phyloP scores from a whole-genome alignment of 2,329 filamentous ascomycete genomes.

The Xylaria sp. region DNA sequence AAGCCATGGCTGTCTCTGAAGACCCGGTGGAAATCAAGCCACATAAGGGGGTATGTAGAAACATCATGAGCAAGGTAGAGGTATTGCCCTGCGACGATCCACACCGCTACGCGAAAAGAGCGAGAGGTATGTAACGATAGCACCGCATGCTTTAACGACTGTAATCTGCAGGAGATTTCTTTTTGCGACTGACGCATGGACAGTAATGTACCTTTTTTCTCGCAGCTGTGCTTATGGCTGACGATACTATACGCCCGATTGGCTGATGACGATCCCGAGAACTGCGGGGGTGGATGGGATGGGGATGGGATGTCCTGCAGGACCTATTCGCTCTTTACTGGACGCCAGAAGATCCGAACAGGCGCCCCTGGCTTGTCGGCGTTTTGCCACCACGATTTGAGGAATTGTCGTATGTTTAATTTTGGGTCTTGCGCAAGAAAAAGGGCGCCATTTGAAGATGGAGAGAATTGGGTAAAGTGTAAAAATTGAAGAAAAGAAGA shows the following conservation, averaged over 20 bases:
- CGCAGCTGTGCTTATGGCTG: slow-evolving; percentile 1
- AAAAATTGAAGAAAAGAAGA: not conserved
- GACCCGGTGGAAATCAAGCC: not conserved
- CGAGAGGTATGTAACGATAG: not conserved
- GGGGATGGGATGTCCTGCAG: not conserved
- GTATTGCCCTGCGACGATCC: not conserved
- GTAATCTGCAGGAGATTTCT: not conserved
- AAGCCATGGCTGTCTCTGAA: slow-evolving; percentile 3
- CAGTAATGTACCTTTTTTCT: slow-evolving; percentile 13
- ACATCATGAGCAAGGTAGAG: not conserved
- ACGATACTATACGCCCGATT: slow-evolving; percentile 17
- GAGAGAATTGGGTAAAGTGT: not conserved
- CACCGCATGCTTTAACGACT: not conserved
- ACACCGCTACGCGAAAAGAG: not conserved
- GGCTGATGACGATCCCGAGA: slow-evolving; percentile 11
- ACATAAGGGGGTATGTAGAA: not conserved
- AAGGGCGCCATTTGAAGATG: not conserved
- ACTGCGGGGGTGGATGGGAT: slow-evolving; percentile 8
- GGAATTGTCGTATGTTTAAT: slow-evolving; percentile 3
- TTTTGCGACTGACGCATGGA: slow-evolving; percentile 19
- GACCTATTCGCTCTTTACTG: not conserved
- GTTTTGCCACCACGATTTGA: slow-evolving; percentile 6
- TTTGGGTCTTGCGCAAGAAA: not conserved
- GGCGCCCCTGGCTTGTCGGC: slow-evolving; percentile 14
- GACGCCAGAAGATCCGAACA: slow-evolving; percentile 12